phyloP scores from a whole-genome alignment of 805 yeast genomes.

The Komagataella mondaviorum region DNA sequence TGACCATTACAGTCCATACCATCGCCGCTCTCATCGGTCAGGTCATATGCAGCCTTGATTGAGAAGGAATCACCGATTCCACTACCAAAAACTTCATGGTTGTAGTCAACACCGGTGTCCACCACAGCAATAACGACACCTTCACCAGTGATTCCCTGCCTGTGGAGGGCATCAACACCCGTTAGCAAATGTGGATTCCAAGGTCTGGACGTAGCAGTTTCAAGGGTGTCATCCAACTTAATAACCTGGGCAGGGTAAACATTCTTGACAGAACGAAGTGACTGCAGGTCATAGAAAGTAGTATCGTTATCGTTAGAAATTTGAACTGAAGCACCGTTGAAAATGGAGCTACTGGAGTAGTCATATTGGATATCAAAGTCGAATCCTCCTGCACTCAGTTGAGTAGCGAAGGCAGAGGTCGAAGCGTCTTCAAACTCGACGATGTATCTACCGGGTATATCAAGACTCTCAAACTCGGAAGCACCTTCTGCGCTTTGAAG shows the following conservation, averaged over 20 bases:
- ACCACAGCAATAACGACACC: conserved; percentile 7
- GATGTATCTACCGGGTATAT: conserved; percentile 3
- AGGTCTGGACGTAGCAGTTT: not conserved
- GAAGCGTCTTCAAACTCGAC: conserved; percentile 2
- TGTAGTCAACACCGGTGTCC: conserved; percentile 8
- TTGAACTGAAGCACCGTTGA: conserved; percentile 3
- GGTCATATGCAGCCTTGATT: conserved; percentile 6
- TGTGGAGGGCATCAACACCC: conserved; percentile 8
- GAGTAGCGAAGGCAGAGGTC: conserved; percentile 1
- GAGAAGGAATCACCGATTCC: conserved; percentile 7
- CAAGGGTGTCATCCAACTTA: not conserved
- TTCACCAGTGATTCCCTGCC: conserved; percentile 7
- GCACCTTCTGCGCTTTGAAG: not conserved
- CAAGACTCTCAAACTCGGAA: not conserved
- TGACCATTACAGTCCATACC: conserved; percentile 12
- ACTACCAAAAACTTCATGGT: conserved; percentile 10
- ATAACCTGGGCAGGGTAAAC: conserved; percentile 5
- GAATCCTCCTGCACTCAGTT: not conserved
- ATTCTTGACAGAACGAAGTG: conserved; percentile 2
- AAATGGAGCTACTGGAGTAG: conserved; percentile 1
- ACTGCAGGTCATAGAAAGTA: not conserved
- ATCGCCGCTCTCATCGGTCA: conserved; percentile 3
- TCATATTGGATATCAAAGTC: conserved; percentile 1
- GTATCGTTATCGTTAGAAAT: conserved; percentile 1
- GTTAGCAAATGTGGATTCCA: conserved; percentile 10